These are phyloP conservation scores for Elongisporangium anandrum DNA, from an alignment of 352 stramenopile genomes.

Conservation along the genomic window DNA sequence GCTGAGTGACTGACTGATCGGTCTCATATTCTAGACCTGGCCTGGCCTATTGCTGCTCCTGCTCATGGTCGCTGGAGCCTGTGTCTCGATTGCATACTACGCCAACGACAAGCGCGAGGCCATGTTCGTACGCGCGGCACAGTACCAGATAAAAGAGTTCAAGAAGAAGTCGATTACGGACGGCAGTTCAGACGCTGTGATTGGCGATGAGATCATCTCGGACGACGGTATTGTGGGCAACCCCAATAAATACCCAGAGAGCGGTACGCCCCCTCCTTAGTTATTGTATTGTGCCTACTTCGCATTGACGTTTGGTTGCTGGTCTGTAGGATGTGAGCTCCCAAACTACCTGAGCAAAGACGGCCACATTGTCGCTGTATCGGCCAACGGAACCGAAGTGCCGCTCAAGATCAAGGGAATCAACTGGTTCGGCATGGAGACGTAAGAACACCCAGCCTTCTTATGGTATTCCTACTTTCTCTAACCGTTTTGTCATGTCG, in stretches of 20 bases:
- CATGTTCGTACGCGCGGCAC: slow-evolving; percentile 4
- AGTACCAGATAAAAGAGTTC: slow-evolving; percentile 14
- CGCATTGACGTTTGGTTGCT: background rate
- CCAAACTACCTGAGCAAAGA: slow-evolving; percentile 65
- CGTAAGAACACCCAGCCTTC: slow-evolving; percentile 6
- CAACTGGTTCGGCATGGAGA: slow-evolving; percentile 74
- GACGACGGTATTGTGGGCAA: slow-evolving; percentile 50
- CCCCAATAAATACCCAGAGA: slow-evolving; percentile 34
- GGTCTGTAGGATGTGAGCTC: slow-evolving; percentile 26
- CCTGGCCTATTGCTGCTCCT: slow-evolving; percentile 25
- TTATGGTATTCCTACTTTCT: background rate
- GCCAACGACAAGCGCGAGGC: slow-evolving; percentile 6
- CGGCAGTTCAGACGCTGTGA: slow-evolving; percentile 11
- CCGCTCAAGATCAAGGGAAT: slow-evolving; percentile 56
- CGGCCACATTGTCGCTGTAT: slow-evolving; percentile 43
- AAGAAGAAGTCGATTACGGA: slow-evolving; percentile 21
- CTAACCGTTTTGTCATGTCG: background rate
- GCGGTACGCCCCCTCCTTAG: background rate
- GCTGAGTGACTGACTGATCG: background rate
- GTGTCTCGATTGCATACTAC: slow-evolving; percentile 12
- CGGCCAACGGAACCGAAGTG: slow-evolving; percentile 40
- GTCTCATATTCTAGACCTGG: slow-evolving; percentile 14
- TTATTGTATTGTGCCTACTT: no score
- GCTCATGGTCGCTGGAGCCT: slow-evolving; percentile 12
- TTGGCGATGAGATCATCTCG: slow-evolving; percentile 27